phyloP scores from a whole-genome alignment of 2,329 filamentous ascomycete species.

The Fusarium tricinctum region DNA sequence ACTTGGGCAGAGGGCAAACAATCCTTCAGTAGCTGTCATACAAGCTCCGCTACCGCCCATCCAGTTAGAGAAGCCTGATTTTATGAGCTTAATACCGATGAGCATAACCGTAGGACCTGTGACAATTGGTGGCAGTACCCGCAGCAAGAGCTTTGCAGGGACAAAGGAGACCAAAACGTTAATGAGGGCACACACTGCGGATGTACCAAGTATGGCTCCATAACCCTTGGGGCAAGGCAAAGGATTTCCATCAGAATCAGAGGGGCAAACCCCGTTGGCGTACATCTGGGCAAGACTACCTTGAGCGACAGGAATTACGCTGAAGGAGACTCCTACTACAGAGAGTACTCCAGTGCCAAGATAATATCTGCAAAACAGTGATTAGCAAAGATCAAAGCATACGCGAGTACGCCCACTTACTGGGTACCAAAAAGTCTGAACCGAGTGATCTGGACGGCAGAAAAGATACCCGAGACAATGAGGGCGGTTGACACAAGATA shows the following conservation, averaged over 20 bases:
- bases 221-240: constrained; percentile 83
- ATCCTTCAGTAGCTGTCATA: constrained; percentile 63
- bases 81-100: constrained; percentile 80
- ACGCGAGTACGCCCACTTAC: constrained; percentile 50
- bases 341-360: constrained; percentile 84
- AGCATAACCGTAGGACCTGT: constrained; percentile 78
- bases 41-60: constrained; percentile 78
- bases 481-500: constrained; percentile 85
- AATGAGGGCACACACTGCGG: constrained; percentile 73
- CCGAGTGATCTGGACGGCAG: constrained; percentile 81
- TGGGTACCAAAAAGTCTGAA: constrained; percentile 79
- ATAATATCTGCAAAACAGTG: constrained; percentile 69
- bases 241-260: constrained; percentile 71
- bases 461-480: constrained; percentile 83
- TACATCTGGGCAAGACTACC: constrained; percentile 85
- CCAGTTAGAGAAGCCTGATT: constrained; percentile 82
- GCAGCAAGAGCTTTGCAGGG: constrained; percentile 75
- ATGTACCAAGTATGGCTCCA: constrained; percentile 78
- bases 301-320: constrained; percentile 60
- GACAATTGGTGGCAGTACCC: constrained; percentile 83
- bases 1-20: constrained; percentile 75
- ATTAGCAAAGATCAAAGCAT: not conserved
- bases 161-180: constrained; percentile 83
- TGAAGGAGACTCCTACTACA: constrained; percentile 73
- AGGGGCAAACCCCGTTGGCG: constrained; percentile 75